phyloP scores from a whole-genome alignment of 208 protist genomes.

The Eutreptiella sp. region DNA sequence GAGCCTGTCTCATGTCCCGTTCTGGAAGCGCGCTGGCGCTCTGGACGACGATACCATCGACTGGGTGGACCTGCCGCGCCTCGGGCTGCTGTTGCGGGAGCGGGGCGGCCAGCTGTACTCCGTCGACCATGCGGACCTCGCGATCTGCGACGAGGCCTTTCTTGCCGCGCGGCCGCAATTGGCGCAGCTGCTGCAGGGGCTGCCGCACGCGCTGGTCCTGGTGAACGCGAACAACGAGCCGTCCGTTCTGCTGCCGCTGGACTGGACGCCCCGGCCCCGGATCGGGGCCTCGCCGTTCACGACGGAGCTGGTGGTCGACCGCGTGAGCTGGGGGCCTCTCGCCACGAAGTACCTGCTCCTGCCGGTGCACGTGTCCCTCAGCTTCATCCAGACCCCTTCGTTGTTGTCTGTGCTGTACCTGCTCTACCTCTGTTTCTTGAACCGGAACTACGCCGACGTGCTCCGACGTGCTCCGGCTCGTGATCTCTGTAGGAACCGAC shows the following conservation, averaged over 20 bases:
- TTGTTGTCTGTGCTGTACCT: slow-evolving; percentile 59
- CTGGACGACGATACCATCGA: slow-evolving; percentile 14
- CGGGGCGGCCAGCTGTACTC: slow-evolving; percentile 26
- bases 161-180: background rate
- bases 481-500: slow-evolving; percentile 29
- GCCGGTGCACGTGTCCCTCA: slow-evolving; percentile 54
- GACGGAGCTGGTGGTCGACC: slow-evolving; percentile 34
- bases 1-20: slow-evolving; percentile 41
- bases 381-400: slow-evolving; percentile 53
- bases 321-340: slow-evolving; percentile 26
- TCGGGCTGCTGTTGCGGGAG: slow-evolving; percentile 49
- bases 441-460: slow-evolving; percentile 11
- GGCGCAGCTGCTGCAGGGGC: slow-evolving; percentile 30
- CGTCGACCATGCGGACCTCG: slow-evolving; percentile 34
- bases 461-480: slow-evolving; percentile 20
- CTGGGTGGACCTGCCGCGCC: slow-evolving; percentile 49
- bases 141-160: slow-evolving; percentile 23
- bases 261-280: slow-evolving; percentile 4
- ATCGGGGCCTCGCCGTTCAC: slow-evolving; percentile 19
- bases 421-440: slow-evolving; percentile 13
- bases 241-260: slow-evolving; percentile 12
- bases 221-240: slow-evolving; percentile 26
- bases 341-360: slow-evolving; percentile 46
- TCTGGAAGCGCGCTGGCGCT: slow-evolving; percentile 38
- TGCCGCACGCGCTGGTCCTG: slow-evolving; percentile 32